phyloP scores from a whole-genome alignment of 768 basidiomycete species.

The Amanita pseudoporphyria region DNA sequence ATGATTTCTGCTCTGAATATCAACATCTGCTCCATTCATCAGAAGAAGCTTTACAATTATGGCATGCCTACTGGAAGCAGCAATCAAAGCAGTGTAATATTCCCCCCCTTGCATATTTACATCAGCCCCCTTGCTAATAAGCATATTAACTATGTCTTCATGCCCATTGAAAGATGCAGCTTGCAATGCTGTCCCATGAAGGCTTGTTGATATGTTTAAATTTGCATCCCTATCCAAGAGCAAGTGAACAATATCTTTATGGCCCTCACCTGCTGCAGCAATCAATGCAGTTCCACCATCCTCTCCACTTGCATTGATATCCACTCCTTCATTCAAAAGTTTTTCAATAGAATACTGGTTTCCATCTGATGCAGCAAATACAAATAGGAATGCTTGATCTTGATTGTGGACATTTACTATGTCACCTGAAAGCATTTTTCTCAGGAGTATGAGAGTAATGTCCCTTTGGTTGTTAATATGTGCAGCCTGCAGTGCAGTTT shows the following conservation, averaged over 20 bases:
- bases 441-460: too few relatives aligned
- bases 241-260: not conserved
- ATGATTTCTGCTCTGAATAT: too few relatives aligned
- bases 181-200: too few relatives aligned
- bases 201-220: too few relatives aligned
- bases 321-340: not conserved
- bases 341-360: not conserved
- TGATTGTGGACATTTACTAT: too few relatives aligned
- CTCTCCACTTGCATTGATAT: not conserved
- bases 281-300: not conserved
- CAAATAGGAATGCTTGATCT: too few relatives aligned
- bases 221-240: not conserved
- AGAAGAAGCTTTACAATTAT: not conserved
- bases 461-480: too few relatives aligned
- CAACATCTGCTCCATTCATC: too few relatives aligned
- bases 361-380: too few relatives aligned
- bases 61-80: not conserved
- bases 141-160: not conserved
- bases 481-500: not conserved
- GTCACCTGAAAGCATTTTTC: too few relatives aligned
- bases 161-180: not conserved
- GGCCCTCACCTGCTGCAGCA: not conserved
- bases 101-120: not conserved
- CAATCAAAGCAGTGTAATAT: not conserved
- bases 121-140: not conserved